Evolutionary conservation across 371 early-diverging fungal genomes (phyloP), one percentile per base, ranked within the genome.

Genomic region (Haplosporangium sp.): DNA sequence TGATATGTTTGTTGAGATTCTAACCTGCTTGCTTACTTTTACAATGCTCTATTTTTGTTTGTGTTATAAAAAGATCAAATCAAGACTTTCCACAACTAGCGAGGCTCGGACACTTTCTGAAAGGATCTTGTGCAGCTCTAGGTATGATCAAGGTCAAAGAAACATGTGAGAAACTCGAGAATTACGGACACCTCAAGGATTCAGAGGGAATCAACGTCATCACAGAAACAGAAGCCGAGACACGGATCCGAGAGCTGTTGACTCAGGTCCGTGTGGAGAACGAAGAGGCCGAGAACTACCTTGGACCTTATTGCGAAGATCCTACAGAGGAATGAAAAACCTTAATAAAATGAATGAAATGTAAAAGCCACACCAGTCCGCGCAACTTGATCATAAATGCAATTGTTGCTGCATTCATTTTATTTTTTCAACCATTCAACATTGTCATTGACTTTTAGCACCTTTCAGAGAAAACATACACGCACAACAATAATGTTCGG

Each of bases 51-150:
- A n/a, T 29, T 29, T 29, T 29, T 29, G n/a, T n/a, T n/a, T n/a
- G n/a, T 29, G 29, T 4, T 2, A 29, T n/a, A 6, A n/a, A 16
- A 77, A 93, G 93, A 60, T 65, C 83, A 41, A 81, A 70, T 47
- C 85, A 89, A 41, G 90, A 96, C 79, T 83, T 96, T 13, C 55
- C 72, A 1, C 84, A 85, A 62, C 85, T 96, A 5, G 92, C 94
- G n/a, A 81, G 89, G 40, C 84, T 94, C 20, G 97, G 96, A 5
- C 97, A 97, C 67, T 97, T 95, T 72, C 83, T 96, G 43, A 97
- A 97, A 73, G 97, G 97, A 14, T 93, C 93, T 54, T 95, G 96
- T 20, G 95, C 96, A 16, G 92, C 95, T 2, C 85, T 97, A 45
- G 97, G 97, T 16, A 74, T 97, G 38, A 89, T 81, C 64, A 92